These are phyloP conservation scores for Phytophthora nicotianae DNA, from an alignment of 352 stramenopile species.

Conservation along the genomic window DNA sequence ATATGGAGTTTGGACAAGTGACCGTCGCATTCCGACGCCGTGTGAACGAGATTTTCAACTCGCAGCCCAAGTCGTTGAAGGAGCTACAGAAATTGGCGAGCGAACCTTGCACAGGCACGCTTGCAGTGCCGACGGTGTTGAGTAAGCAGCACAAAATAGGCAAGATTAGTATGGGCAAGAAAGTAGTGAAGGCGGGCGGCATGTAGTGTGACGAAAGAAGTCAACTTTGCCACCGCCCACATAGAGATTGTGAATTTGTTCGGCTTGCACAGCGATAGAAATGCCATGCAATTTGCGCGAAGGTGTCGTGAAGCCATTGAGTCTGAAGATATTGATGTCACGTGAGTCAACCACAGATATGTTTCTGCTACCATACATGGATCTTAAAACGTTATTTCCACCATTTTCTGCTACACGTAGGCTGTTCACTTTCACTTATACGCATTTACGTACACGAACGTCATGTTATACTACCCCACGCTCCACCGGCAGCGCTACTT, in stretches of 20 bases:
- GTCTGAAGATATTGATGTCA: slow-evolving; percentile 24
- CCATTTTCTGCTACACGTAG: no score
- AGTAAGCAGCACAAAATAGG: slow-evolving; percentile 42
- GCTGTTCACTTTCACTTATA: no score
- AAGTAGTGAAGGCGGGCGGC: slow-evolving; percentile 32
- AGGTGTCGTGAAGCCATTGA: slow-evolving; percentile 18
- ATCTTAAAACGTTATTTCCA: no score
- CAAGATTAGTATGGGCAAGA: slow-evolving; percentile 45
- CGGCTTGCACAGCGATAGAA: slow-evolving; percentile 36
- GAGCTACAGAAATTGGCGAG: slow-evolving; percentile 68
- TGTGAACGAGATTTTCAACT: slow-evolving; percentile 75
- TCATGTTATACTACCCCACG: slow-evolving; percentile 17
- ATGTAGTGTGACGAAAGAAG: slow-evolving; percentile 39
- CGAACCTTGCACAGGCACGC: slow-evolving; percentile 69
- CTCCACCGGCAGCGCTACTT: slow-evolving; percentile 13
- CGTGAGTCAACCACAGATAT: slow-evolving; percentile 6
- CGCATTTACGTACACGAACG: no score
- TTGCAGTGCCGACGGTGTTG: slow-evolving; percentile 46
- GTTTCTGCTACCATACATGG: background rate
- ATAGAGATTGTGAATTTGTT: slow-evolving; percentile 50
- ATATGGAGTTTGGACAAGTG: slow-evolving; percentile 91
- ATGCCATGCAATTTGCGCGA: slow-evolving; percentile 37
- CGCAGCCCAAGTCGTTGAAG: slow-evolving; percentile 59
- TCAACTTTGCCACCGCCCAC: slow-evolving; percentile 10
- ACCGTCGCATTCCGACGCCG: slow-evolving; percentile 68